Percentiles rank a stretch among this genome's conserved stretches.
These are phyloP conservation scores for Chalciporus chontae DNA, from an alignment of 768 basidiomycete species.

Conservation along the genomic window DNA sequence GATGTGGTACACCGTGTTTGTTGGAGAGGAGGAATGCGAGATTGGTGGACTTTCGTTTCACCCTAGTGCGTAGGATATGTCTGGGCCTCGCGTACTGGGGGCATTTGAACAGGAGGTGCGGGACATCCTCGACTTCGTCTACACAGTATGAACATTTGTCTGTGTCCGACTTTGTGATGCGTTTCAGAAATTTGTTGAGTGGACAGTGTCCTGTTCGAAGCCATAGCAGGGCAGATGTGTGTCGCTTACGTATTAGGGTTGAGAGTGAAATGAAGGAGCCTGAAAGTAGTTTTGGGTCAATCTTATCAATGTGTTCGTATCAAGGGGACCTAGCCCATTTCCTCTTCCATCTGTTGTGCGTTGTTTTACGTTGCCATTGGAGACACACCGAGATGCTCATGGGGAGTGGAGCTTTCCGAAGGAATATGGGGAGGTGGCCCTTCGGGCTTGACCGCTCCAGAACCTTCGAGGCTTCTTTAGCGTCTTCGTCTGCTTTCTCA, in stretches of 20 bases:
- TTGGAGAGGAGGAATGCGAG: too few species aligned
- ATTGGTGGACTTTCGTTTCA: too few species aligned
- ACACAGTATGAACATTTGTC: constrained; percentile 28
- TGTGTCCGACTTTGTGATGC: too few species aligned
- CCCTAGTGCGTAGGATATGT: too few species aligned
- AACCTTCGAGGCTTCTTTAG: constrained; percentile 16
- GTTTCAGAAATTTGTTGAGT: too few species aligned
- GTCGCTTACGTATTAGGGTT: constrained; percentile 4
- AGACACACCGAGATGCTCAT: background rate
- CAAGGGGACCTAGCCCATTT: constrained; percentile 4
- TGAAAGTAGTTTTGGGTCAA: background rate
- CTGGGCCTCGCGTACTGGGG: constrained; percentile 10
- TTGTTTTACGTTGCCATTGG: background rate
- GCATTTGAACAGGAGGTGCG: constrained; percentile 32
- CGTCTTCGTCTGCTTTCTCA: constrained; percentile 20
- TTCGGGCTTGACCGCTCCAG: background rate
- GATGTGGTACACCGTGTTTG: too few species aligned
- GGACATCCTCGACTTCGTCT: constrained; percentile 21
- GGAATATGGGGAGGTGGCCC: background rate
- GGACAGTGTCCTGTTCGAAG: constrained; percentile 31
- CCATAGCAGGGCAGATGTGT: constrained; percentile 27
- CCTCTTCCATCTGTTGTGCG: background rate
- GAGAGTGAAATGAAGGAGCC: constrained; percentile 1
- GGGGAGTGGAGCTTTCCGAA: background rate
- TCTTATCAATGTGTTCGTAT: background rate